Evolutionary conservation across 345 rosid genomes (phyloP), one percentile per base, ranked within the genome.

Genomic region (Bruguiera gymnorhiza): DNA sequence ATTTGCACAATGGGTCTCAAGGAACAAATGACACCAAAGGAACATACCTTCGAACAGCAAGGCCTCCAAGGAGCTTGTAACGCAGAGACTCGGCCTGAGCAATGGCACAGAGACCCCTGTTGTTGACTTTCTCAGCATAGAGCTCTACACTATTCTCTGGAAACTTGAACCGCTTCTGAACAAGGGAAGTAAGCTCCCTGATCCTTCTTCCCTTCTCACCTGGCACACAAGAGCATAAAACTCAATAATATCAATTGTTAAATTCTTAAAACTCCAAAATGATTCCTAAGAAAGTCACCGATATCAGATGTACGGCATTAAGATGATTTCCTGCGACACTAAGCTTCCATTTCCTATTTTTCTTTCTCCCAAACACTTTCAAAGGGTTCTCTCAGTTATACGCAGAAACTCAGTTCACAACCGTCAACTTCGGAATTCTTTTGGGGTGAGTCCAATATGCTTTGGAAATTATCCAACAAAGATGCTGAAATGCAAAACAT

Each of bases 31-130:
- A 43, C 18, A 13, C 50, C 50, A 43, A 43, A 13, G 18, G 18
- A 62, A 21, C 19, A 30, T 68, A 77, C 81, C 79, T 71, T 24
- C 82, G 60, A 26, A 75, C 82, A 67, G 79, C 79, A 21, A 79
- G 82, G 26, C 82, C 79, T 26, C 82, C 76, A 24, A 79, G 82
- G 56, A 79, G 82, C 82, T 79, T 74, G 79, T 79, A 75, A 18
- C 76, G 79, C 21, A 79, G 71, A 61, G 82, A 79, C 73, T 70
- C 73, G 7, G 82, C 82, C 68, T 74, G 82, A 19, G 79, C 82
- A 70, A 74, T 68, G 21, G 82, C 82, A 53, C 82, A 70, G 18
- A 79, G 79, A 13, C 82, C 82, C 62, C 79, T 79, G 21, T 67
- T 70, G 70, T 79, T 74, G 50, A 74, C 76, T 55, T 66, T 79